These are phyloP conservation scores for Karstenula rhodostoma DNA, from an alignment of 2,329 filamentous ascomycete genomes.

Conservation along the genomic window DNA sequence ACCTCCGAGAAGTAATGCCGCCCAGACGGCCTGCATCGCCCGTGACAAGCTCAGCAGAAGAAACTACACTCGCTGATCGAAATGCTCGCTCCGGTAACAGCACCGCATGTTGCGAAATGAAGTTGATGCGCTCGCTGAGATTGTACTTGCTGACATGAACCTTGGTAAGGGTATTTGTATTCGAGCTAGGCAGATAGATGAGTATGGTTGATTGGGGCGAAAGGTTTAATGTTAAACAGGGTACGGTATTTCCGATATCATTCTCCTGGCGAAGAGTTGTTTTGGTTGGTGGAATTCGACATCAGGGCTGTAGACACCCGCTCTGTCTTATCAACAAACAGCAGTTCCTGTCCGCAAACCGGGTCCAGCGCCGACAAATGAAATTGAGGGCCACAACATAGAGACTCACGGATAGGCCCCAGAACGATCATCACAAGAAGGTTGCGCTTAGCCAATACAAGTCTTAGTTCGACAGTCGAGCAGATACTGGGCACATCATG, in stretches of 20 bases:
- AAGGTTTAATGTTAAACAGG: not conserved
- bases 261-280: not conserved
- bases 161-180: not conserved
- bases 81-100: not conserved
- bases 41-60: not conserved
- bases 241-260: not conserved
- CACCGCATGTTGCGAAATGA: not conserved
- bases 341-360: not conserved
- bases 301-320: not conserved
- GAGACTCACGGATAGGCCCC: too few relatives aligned
- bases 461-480: not conserved
- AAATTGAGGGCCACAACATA: too few relatives aligned
- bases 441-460: not conserved
- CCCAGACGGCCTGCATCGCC: not conserved
- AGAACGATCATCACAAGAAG: too few relatives aligned
- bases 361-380: too few relatives aligned
- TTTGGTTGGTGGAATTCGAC: not conserved
- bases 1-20: not conserved
- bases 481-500: not conserved
- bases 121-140: not conserved
- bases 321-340: not conserved
- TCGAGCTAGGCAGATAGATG: not conserved
- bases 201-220: too few relatives aligned
- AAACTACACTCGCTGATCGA: not conserved
- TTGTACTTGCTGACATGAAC: not conserved